Conservation (phyloP, 2,329 filamentous ascomycete genomes). For the Alternaria atra region DNA sequence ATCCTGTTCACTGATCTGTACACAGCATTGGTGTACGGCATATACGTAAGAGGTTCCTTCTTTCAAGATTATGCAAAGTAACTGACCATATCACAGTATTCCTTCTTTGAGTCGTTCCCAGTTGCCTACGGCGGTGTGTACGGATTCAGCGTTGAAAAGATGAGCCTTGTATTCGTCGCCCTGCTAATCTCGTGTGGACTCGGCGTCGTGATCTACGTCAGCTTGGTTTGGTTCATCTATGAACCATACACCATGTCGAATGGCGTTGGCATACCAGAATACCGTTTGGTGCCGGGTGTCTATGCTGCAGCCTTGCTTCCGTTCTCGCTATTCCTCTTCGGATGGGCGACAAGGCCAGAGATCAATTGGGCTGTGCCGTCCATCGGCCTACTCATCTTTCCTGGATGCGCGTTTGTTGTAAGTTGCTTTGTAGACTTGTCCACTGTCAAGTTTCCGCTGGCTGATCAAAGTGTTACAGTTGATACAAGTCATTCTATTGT, state of each 20-base stretch:
- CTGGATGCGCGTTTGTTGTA: too few relatives aligned
- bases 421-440: too few relatives aligned
- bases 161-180: slow-evolving; percentile 86
- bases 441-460: too few relatives aligned
- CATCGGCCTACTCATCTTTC: too few relatives aligned
- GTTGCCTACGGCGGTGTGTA: slow-evolving; percentile 79
- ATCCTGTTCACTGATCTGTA: slow-evolving; percentile 84
- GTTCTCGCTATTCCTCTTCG: slow-evolving; percentile 71
- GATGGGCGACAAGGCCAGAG: slow-evolving; percentile 70
- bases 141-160: slow-evolving; percentile 74
- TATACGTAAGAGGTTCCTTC: too few relatives aligned
- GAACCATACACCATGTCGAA: slow-evolving; percentile 64
- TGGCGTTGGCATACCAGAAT: slow-evolving; percentile 75
- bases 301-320: slow-evolving; percentile 65
- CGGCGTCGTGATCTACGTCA: slow-evolving; percentile 68
- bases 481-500: slow-evolving; percentile 66
- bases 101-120: slow-evolving; percentile 74
- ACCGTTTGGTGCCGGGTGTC: slow-evolving; percentile 77
- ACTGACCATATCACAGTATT: too few relatives aligned
- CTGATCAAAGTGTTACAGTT: too few relatives aligned
- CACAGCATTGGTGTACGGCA: slow-evolving; percentile 80
- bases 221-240: slow-evolving; percentile 77
- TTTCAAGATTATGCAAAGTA: too few relatives aligned
- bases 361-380: slow-evolving; percentile 67
- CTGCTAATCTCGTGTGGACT: slow-evolving; percentile 84